Base-by-base conservation (phyloP, 2,329 filamentous ascomycete species). In the Cyanodermella asteris region DNA sequence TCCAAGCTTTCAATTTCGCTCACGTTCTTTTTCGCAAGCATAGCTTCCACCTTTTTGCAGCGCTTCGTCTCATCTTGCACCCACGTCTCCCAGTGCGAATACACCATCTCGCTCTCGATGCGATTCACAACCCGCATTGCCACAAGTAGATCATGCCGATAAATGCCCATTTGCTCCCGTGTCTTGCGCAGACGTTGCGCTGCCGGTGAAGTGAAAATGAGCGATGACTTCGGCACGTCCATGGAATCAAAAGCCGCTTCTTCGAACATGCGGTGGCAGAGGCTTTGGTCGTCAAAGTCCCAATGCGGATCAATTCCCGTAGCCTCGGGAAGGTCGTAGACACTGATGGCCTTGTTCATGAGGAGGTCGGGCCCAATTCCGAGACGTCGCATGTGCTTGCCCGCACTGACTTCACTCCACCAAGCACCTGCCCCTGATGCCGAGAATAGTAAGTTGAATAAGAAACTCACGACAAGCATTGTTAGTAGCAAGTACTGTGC, bases 71-170 rank as follows among this genome's bases (percentile, higher is more conserved):
- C 87, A 36, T 77, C 72, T 3, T 64, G 49, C 16, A 94, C 60
- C 82, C 84, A 97, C 34, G 77, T 76, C 51, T 91, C 82, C 72
- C 81, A 97, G 46, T 93, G 84, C 1, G 74, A 73, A 39, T 69
- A 64, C 27, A 94, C 49, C 45, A 91, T 72, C 46, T 93, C 81
- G 30, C 64, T 62, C 55, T 94, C 87, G 15, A 94, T 69, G 29
- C 64, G 72, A 48, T 94, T 93, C 31, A 94, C 72, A 3, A 93
- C 66, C 4, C 82, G 69, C 55, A 94, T 69, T 5, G 82, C 81
- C 5, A 97, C 82, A 3, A 94, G 53, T 12, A 97, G 56, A 42
- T 94, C 81, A 45, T 97, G 80, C 3, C 87, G 64, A 44, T 93
- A 87, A 3, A 66, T 57, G 1, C 76, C 84, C 0, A 97, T 64